Conservation (phyloP, 345 rosid species). For the Reutealis trisperma region DNA sequence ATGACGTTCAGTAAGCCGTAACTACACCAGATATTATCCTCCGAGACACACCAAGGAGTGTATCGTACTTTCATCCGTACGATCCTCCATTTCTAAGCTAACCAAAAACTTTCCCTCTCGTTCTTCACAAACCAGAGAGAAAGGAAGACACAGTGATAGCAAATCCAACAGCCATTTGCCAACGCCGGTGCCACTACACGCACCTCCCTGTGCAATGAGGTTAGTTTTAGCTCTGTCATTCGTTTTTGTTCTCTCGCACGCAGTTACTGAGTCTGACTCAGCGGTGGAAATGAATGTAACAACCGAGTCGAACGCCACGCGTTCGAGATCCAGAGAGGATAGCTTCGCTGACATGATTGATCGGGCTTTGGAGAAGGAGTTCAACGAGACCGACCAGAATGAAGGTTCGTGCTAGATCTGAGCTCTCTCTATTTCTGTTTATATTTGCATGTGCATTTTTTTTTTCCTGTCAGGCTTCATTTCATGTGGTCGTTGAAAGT, state of each 20-base stretch:
- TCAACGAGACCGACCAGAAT: constrained; percentile 70
- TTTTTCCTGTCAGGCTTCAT: background rate
- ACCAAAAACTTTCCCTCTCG: constrained; percentile 15
- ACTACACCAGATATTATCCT: background rate
- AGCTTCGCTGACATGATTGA: constrained; percentile 82
- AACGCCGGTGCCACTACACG: background rate
- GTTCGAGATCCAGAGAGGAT: constrained; percentile 55
- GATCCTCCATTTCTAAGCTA: constrained; percentile 23
- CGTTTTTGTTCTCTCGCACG: constrained; percentile 1
- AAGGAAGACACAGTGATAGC: background rate
- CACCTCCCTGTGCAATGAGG: constrained; percentile 11
- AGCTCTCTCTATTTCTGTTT: constrained; percentile 17
- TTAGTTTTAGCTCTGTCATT: background rate
- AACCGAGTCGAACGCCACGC: constrained; percentile 38
- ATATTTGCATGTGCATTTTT: constrained; percentile 5
- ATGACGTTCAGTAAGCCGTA: background rate
- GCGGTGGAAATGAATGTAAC: constrained; percentile 23
- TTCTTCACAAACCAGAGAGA: background rate
- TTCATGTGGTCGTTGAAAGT: background rate
- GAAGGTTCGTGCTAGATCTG: constrained; percentile 49
- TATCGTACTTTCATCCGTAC: background rate
- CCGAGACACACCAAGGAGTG: background rate
- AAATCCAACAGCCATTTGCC: no score
- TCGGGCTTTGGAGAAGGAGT: constrained; percentile 91
- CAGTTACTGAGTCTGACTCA: constrained; percentile 35